These are phyloP conservation scores for Phellopilus nigrolimitatus DNA, from an alignment of 1,284 basidiomycete species.

Conservation along the genomic window DNA sequence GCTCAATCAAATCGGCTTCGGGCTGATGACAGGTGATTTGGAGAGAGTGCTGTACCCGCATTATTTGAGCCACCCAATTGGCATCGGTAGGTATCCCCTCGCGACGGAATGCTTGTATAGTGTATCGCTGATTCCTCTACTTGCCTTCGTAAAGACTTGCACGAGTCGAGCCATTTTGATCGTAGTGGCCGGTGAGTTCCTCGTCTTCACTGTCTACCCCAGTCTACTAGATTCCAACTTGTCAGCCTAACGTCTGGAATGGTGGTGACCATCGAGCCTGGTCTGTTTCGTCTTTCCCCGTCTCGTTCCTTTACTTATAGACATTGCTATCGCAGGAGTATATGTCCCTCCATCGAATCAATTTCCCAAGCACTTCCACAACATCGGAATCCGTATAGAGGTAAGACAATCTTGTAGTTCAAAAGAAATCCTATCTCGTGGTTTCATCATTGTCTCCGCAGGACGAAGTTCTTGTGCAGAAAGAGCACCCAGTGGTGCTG, in stretches of 20 bases:
- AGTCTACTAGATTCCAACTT: conserved; percentile 3
- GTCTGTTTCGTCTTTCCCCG: conserved; percentile 32
- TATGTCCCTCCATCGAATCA: conserved; percentile 77
- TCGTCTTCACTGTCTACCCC: conserved; percentile 8
- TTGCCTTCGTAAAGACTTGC: conserved; percentile 55
- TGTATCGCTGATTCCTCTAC: conserved; percentile 6
- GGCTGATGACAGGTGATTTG: conserved; percentile 58
- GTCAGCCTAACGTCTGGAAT: conserved; percentile 64
- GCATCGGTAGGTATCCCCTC: conserved; percentile 73
- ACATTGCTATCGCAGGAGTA: conserved; percentile 41
- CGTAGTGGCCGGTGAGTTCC: conserved; percentile 36
- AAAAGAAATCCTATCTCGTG: conserved; percentile 2
- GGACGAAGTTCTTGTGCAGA: conserved; percentile 82
- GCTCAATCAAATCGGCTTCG: conserved; percentile 80
- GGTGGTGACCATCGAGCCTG: conserved; percentile 85
- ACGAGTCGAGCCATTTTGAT: conserved; percentile 62
- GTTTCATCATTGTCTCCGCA: conserved; percentile 28
- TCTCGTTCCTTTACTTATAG: not conserved
- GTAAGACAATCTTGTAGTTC: conserved; percentile 33
- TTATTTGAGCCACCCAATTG: conserved; percentile 82
- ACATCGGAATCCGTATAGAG: conserved; percentile 88
- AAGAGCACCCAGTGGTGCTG: conserved; percentile 63
- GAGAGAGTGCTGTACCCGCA: conserved; percentile 83
- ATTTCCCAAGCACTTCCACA: conserved; percentile 85
- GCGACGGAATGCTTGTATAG: no score